phyloP scores from a whole-genome alignment of 306 rosid genomes.

The Potentilla sterilis region DNA sequence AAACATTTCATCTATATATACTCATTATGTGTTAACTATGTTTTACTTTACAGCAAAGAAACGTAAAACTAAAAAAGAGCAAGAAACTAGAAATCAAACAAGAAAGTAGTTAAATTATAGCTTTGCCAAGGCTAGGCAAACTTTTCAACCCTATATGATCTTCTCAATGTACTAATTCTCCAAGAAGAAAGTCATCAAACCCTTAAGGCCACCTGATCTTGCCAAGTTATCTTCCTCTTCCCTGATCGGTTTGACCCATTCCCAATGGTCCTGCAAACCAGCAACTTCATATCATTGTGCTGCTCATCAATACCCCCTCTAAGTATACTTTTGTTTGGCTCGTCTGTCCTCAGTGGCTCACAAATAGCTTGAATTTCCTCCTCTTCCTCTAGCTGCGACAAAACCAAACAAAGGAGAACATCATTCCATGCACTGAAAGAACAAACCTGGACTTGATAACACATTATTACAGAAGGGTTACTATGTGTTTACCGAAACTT shows the following conservation, averaged over 20 bases:
- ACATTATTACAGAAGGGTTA: slow-evolving; percentile 1
- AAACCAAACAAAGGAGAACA: slow-evolving; percentile 4
- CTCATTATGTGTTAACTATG: slow-evolving; percentile 35
- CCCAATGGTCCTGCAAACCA: slow-evolving; percentile 64
- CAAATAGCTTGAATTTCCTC: slow-evolving; percentile 62
- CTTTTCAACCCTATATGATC: slow-evolving; percentile 16
- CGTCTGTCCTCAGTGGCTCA: slow-evolving; percentile 52
- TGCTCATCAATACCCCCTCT: slow-evolving; percentile 61
- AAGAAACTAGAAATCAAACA: slow-evolving; percentile 14
- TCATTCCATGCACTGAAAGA: slow-evolving; percentile 20
- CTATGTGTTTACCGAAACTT: slow-evolving; percentile 66
- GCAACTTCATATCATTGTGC: slow-evolving; percentile 62
- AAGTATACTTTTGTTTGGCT: slow-evolving; percentile 61
- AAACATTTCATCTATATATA: slow-evolving; percentile 45
- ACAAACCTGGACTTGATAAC: slow-evolving; percentile 14
- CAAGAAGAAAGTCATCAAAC: slow-evolving; percentile 48
- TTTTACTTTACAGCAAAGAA: slow-evolving; percentile 47
- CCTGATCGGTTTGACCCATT: slow-evolving; percentile 69
- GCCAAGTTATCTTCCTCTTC: slow-evolving; percentile 98
- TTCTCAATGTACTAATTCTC: slow-evolving; percentile 12
- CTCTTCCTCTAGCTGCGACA: slow-evolving; percentile 73
- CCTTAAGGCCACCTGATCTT: slow-evolving; percentile 90
- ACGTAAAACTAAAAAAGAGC: slow-evolving; percentile 26
- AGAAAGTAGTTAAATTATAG: slow-evolving; percentile 22
- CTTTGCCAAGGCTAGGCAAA: slow-evolving; percentile 27